Evolutionary conservation across 2,329 filamentous ascomycete genomes (phyloP), one percentile per base, ranked within the genome.

Genomic region (Whalleya microplaca): DNA sequence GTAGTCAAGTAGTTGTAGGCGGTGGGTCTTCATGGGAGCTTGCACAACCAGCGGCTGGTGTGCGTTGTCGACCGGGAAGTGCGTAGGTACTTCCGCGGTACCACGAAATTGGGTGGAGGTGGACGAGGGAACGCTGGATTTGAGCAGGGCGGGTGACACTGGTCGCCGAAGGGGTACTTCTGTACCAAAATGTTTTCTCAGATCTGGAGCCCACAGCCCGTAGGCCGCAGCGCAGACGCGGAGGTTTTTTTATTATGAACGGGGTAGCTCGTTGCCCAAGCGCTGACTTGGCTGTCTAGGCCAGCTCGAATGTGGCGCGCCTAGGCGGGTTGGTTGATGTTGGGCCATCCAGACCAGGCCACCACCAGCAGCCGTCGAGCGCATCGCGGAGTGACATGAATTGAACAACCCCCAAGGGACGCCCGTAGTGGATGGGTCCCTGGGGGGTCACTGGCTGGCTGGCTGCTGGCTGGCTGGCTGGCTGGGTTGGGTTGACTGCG

Each of bases 51-150:
- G 58, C 60, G 58, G 29, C 47, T 45, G 51, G 58, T 60, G 58
- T 56, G 57, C 55, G 59, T 53, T 56, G 59, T 63, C 58, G 63
- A 62, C 61, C 64, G 67, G 65, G 64, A 65, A 58, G 67, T 64
- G 63, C 64, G 63, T 59, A 67, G 64, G 69, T 71, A 71, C 69
- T 65, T 71, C 59, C 59, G 59, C 59, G 61, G 65, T 69, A 69
- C 66, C 55, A 61, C 54, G 64, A 66, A 64, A 68, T 69, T 71
- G 67, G 64, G 60, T 66, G 65, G 64, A 63, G 61, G 58, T 58
- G 59, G 59, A 56, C 60, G 63, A 58, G 59, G 61, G 55, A 57
- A 62, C 51, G 55, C 48, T 53, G 51, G 62, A 61, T 64, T 62
- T 56, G 64, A 66, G 55, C 57, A 68, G 63, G 64, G 63, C 61